Percentiles rank a stretch among this genome's conserved stretches.
Evolutionary conservation across 805 yeast genomes (phyloP).

Genomic region (Saturnispora silvae): DNA sequence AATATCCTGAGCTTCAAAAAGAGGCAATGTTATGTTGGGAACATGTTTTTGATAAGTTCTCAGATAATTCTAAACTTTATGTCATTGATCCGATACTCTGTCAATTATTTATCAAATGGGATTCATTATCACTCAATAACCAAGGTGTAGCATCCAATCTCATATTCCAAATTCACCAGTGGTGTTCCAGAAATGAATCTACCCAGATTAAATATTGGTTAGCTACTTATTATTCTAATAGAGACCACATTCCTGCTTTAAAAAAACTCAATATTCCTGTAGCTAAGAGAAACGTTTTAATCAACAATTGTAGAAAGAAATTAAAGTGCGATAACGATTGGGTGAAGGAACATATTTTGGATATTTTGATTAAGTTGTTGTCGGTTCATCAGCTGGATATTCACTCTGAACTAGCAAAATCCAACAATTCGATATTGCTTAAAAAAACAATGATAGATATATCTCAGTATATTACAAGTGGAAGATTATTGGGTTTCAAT

Average conservation of each 20-base stretch:
- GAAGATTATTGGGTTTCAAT: slow-evolving; percentile 31
- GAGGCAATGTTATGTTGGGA: slow-evolving; percentile 63
- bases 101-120: slow-evolving; percentile 60
- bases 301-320: slow-evolving; percentile 40
- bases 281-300: slow-evolving; percentile 13
- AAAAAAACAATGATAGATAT: slow-evolving; percentile 2
- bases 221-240: slow-evolving; percentile 6
- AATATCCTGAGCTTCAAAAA: slow-evolving; percentile 45
- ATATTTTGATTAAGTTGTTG: slow-evolving; percentile 48
- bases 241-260: slow-evolving; percentile 6
- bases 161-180: slow-evolving; percentile 3
- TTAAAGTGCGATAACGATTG: slow-evolving; percentile 53
- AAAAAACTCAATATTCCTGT: slow-evolving; percentile 6
- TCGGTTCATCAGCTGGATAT: slow-evolving; percentile 10
- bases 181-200: slow-evolving; percentile 6
- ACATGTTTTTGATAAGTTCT: slow-evolving; percentile 45
- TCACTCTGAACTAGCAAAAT: slow-evolving; percentile 1
- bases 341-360: slow-evolving; percentile 63
- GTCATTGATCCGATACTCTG: slow-evolving; percentile 69
- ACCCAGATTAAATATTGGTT: slow-evolving; percentile 8
- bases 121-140: slow-evolving; percentile 36
- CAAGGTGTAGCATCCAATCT: slow-evolving; percentile 33
- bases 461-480: slow-evolving; percentile 4
- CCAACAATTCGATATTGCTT: not conserved
- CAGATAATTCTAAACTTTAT: slow-evolving; percentile 46